Evolutionary conservation across 805 yeast species (phyloP).

Genomic region (Torulaspora gathmanii): DNA sequence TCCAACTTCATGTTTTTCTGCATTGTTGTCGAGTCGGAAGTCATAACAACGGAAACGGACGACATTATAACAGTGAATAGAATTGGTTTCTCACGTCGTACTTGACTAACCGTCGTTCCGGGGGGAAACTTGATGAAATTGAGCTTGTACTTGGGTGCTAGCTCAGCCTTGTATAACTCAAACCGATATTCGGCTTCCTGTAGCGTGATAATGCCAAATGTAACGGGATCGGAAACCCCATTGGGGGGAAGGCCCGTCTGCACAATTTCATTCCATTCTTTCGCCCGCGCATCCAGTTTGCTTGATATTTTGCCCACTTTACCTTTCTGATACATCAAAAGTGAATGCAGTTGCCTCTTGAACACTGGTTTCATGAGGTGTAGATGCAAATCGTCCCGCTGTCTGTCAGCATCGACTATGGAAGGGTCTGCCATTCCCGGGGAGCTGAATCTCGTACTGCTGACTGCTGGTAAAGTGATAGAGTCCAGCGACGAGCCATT

Average conservation of each 20-base stretch:
- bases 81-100: conserved; percentile 53
- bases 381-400: not conserved
- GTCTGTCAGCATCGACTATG: not conserved
- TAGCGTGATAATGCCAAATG: conserved; percentile 50
- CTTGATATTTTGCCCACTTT: conserved; percentile 42
- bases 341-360: conserved; percentile 27
- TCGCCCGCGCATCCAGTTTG: conserved; percentile 39
- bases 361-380: conserved; percentile 15
- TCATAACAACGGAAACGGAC: conserved; percentile 46
- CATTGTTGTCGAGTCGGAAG: conserved; percentile 29
- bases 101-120: conserved; percentile 41
- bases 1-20: conserved; percentile 48
- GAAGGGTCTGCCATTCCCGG: not conserved
- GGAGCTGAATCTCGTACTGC: not conserved
- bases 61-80: conserved; percentile 64
- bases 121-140: conserved; percentile 57
- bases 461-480: not conserved
- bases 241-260: conserved; percentile 42
- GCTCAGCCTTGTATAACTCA: conserved; percentile 42
- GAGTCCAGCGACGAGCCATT: not conserved
- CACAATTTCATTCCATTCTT: conserved; percentile 45
- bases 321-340: conserved; percentile 25
- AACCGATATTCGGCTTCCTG: conserved; percentile 58
- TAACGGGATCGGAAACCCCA: conserved; percentile 48
- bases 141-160: conserved; percentile 41